Evolutionary conservation across 2,329 filamentous ascomycete species (phyloP).

Genomic region (Amesomyces nigricolor): DNA sequence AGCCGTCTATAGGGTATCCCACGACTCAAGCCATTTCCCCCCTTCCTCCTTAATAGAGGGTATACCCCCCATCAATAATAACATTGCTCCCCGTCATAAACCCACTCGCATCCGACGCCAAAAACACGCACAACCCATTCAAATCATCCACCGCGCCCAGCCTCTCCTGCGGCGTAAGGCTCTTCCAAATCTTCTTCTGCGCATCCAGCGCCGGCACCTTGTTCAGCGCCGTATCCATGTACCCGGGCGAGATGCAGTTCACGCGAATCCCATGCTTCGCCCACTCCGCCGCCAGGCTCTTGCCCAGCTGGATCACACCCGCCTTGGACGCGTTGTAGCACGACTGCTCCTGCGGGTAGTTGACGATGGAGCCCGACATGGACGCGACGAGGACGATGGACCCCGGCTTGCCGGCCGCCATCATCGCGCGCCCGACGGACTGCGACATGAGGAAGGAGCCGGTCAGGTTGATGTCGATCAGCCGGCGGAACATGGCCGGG

Average conservation of each 20-base stretch:
- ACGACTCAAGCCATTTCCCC: background rate
- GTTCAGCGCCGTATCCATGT: slow-evolving; percentile 82
- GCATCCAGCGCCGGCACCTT: slow-evolving; percentile 70
- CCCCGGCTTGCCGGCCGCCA: slow-evolving; percentile 63
- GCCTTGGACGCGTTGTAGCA: slow-evolving; percentile 84
- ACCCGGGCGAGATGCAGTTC: slow-evolving; percentile 79
- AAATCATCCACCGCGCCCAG: slow-evolving; percentile 69
- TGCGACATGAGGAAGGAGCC: slow-evolving; percentile 74
- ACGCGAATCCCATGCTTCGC: slow-evolving; percentile 74
- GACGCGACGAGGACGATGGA: slow-evolving; percentile 71
- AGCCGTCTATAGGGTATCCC: slow-evolving; percentile 19
- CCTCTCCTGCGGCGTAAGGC: slow-evolving; percentile 66
- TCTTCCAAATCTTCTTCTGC: slow-evolving; percentile 77
- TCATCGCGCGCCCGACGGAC: slow-evolving; percentile 67
- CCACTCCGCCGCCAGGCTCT: slow-evolving; percentile 80
- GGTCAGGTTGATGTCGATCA: slow-evolving; percentile 78
- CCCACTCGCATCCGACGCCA: slow-evolving; percentile 64
- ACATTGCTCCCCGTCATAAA: slow-evolving; percentile 77
- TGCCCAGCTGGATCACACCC: slow-evolving; percentile 70
- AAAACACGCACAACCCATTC: slow-evolving; percentile 70
- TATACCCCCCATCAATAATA: slow-evolving; percentile 66
- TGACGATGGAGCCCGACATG: slow-evolving; percentile 80
- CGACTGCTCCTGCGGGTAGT: slow-evolving; percentile 77
- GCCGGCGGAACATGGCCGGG: slow-evolving; percentile 67
- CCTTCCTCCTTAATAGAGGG: slow-evolving; percentile 44